Evolutionary conservation across 2,329 filamentous ascomycete species (phyloP).

Genomic region (Pseudogymnoascus sp.): DNA sequence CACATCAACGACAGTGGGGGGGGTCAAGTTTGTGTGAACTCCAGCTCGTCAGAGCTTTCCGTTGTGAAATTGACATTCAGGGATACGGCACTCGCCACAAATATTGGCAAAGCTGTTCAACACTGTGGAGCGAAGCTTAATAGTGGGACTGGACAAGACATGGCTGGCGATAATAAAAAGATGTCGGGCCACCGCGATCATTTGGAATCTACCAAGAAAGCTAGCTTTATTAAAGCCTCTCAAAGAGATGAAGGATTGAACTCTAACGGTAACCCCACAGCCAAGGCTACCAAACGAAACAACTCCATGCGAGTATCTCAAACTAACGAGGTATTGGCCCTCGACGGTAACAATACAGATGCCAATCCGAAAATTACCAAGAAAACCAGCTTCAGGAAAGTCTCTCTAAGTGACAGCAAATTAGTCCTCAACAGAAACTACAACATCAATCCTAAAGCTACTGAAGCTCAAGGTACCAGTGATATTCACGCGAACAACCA

Average conservation of each 20-base stretch:
- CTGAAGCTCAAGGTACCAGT: neutral
- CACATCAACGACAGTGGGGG: neutral
- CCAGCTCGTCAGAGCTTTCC: neutral
- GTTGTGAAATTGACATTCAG: neutral
- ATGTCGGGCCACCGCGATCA: neutral
- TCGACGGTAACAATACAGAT: no score
- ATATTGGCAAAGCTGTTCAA: neutral
- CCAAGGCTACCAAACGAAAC: neutral
- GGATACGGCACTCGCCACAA: neutral
- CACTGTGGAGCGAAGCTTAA: neutral
- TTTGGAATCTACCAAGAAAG: neutral
- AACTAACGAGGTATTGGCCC: neutral
- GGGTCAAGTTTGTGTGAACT: neutral
- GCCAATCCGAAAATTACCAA: neutral
- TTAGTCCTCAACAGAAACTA: no score
- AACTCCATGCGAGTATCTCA: neutral
- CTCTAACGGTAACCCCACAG: neutral
- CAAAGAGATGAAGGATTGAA: neutral
- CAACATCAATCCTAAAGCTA: neutral
- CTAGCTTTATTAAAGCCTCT: neutral
- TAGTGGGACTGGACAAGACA: no score
- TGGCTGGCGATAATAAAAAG: neutral
- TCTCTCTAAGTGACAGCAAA: no score
- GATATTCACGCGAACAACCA: neutral
- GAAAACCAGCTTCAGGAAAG: neutral